A percentile compares a stretch with the other conserved stretches of the same genome.
Conservation (phyloP, 306 rosid species). For the Medicago lupulina region DNA sequence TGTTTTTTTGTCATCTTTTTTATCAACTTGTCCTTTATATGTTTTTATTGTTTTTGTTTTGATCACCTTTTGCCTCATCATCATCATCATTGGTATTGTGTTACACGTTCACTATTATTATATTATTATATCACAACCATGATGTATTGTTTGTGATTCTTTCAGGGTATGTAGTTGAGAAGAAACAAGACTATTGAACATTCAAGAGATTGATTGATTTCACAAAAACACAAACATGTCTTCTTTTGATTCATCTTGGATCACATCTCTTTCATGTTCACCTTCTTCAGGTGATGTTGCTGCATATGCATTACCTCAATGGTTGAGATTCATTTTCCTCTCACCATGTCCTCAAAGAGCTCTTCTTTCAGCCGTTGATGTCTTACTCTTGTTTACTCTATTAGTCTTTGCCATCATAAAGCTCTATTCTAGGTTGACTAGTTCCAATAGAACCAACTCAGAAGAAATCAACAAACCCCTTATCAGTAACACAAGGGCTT, state of each 20-base stretch:
- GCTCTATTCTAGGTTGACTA: slow-evolving; percentile 57
- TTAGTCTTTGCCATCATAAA: slow-evolving; percentile 55
- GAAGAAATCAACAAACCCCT: slow-evolving; percentile 63
- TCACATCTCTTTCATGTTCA: slow-evolving; percentile 64
- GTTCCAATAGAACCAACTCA: slow-evolving; percentile 48
- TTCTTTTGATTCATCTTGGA: slow-evolving; percentile 51
- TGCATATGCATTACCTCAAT: slow-evolving; percentile 48
- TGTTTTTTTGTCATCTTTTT: not conserved
- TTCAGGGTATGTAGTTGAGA: not conserved
- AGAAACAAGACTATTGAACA: not conserved
- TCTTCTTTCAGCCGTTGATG: slow-evolving; percentile 57
- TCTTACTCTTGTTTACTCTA: slow-evolving; percentile 59
- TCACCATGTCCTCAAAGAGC: slow-evolving; percentile 93
- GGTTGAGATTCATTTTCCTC: slow-evolving; percentile 77
- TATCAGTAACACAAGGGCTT: slow-evolving; percentile 40
- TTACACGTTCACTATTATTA: not conserved
- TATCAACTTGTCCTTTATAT: not conserved
- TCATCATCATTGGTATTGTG: not conserved
- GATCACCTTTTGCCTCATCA: not conserved
- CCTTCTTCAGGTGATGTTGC: slow-evolving; percentile 46
- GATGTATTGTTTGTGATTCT: not conserved
- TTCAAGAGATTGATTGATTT: not conserved
- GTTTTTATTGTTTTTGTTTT: not conserved
- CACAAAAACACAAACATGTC: slow-evolving; percentile 49
- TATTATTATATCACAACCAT: not conserved